Percentiles rank a stretch among this genome's conserved stretches.
Conservation (phyloP, 2,329 filamentous ascomycete genomes). For the Zarea fungicola region DNA sequence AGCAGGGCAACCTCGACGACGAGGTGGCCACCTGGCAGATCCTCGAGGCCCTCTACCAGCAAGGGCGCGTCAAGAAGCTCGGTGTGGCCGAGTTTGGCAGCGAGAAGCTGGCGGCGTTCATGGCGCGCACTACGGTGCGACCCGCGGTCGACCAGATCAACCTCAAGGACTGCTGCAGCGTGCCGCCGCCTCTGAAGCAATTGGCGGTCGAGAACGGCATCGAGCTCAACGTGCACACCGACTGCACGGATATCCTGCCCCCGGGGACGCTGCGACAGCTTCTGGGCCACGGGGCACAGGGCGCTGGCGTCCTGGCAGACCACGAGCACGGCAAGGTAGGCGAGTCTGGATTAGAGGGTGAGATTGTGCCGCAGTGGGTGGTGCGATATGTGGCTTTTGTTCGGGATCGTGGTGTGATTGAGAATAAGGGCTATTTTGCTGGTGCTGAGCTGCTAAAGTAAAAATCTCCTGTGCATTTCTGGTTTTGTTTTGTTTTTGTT, state of each 20-base stretch:
- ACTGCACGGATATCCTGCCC: conserved; percentile 88
- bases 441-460: conserved; percentile 61
- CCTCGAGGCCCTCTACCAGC: conserved; percentile 66
- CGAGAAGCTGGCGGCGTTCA: conserved; percentile 72
- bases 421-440: conserved; percentile 98
- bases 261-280: conserved; percentile 79
- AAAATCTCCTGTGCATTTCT: too few relatives aligned
- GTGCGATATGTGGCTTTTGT: conserved; percentile 97
- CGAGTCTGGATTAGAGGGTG: conserved; percentile 60
- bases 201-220: conserved; percentile 81
- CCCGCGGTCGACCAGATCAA: conserved; percentile 95
- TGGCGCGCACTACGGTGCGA: conserved; percentile 63
- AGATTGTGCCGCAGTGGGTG: conserved; percentile 87
- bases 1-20: conserved; percentile 61
- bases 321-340: conserved; percentile 40
- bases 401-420: conserved; percentile 87
- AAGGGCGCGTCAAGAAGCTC: conserved; percentile 67
- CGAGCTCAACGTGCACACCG: conserved; percentile 87
- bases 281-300: conserved; percentile 64
- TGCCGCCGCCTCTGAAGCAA: conserved; percentile 78
- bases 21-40: conserved; percentile 64
- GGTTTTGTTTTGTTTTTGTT: too few relatives aligned
- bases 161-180: conserved; percentile 89
- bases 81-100: conserved; percentile 90
- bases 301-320: conserved; percentile 70